phyloP scores from a whole-genome alignment of 768 basidiomycete species.

The Auricularia cornea region DNA sequence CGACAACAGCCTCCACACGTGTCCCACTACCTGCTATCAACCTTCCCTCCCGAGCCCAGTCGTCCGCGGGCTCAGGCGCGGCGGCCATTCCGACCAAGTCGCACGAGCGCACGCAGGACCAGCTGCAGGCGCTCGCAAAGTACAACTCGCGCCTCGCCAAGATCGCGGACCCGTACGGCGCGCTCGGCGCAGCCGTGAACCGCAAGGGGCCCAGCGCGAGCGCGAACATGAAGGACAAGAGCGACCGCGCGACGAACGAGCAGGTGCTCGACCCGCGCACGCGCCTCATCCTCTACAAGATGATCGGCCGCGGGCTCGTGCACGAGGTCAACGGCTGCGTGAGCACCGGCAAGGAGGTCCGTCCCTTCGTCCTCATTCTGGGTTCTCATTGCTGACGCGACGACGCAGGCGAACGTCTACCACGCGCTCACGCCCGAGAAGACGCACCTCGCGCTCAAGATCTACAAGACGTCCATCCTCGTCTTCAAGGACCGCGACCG shows the following conservation, averaged over 20 bases:
- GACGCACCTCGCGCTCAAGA: constrained; percentile 81
- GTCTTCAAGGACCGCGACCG: constrained; percentile 96
- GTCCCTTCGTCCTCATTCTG: constrained; percentile 12
- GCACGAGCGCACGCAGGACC: constrained; percentile 44
- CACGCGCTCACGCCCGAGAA: constrained; percentile 58
- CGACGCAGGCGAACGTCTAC: constrained; percentile 85
- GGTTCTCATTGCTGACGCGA: constrained; percentile 3
- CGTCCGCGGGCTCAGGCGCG: constrained; percentile 16
- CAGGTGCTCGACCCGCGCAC: constrained; percentile 97
- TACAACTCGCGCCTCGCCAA: constrained; percentile 67
- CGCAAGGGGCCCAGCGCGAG: constrained; percentile 85
- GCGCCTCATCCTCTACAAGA: constrained; percentile 86
- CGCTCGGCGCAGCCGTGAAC: constrained; percentile 68
- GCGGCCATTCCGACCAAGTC: background rate
- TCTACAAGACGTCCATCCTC: constrained; percentile 97
- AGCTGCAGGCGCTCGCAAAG: constrained; percentile 65
- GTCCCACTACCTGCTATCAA: constrained; percentile 67
- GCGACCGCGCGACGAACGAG: constrained; percentile 92
- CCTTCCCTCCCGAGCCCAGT: constrained; percentile 39
- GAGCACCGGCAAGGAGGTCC: constrained; percentile 94
- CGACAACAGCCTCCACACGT: constrained; percentile 44
- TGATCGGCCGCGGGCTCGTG: constrained; percentile 85
- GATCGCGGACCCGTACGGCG: constrained; percentile 64
- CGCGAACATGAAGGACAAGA: constrained; percentile 90
- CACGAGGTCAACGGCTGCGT: constrained; percentile 93